A percentile compares a stretch with the other conserved stretches of the same genome.
phyloP scores from a whole-genome alignment of 192 early-diverging fungal species.

The Coemansia sp. region DNA sequence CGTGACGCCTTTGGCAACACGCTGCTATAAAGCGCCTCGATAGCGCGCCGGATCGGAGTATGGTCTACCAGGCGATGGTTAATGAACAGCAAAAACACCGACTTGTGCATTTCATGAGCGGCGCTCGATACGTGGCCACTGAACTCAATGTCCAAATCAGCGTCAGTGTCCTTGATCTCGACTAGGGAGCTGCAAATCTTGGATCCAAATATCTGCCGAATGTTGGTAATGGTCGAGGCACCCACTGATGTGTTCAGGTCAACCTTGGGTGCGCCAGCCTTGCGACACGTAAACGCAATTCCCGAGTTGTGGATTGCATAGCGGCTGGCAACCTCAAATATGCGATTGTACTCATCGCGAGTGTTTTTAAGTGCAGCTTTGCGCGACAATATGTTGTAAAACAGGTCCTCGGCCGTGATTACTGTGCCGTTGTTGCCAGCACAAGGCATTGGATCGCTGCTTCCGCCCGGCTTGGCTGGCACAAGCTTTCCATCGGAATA shows the following conservation, averaged over 20 bases:
- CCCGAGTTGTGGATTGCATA: slow-evolving; percentile 92
- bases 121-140: slow-evolving; percentile 87
- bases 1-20: slow-evolving; percentile 84
- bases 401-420: slow-evolving; percentile 92
- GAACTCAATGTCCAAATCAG: slow-evolving; percentile 59
- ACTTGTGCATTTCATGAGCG: slow-evolving; percentile 83
- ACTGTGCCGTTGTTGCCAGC: slow-evolving; percentile 95
- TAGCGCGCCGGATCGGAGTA: slow-evolving; percentile 71
- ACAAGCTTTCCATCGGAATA: slow-evolving; percentile 88
- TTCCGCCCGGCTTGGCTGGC: slow-evolving; percentile 69
- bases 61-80: slow-evolving; percentile 83
- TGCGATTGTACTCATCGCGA: slow-evolving; percentile 86
- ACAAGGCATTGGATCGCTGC: slow-evolving; percentile 82
- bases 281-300: slow-evolving; percentile 86
- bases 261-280: slow-evolving; percentile 70
- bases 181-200: slow-evolving; percentile 78
- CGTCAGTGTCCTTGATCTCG: slow-evolving; percentile 57
- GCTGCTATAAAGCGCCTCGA: slow-evolving; percentile 78
- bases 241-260: slow-evolving; percentile 74
- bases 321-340: slow-evolving; percentile 84
- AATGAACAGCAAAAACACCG: slow-evolving; percentile 89
- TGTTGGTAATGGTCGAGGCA: slow-evolving; percentile 69
- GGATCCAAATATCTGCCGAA: slow-evolving; percentile 82
- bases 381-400: slow-evolving; percentile 89
- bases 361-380: slow-evolving; percentile 80